Base-by-base conservation (phyloP, 495 filamentous ascomycete genomes). In the Penicillium taxi region DNA sequence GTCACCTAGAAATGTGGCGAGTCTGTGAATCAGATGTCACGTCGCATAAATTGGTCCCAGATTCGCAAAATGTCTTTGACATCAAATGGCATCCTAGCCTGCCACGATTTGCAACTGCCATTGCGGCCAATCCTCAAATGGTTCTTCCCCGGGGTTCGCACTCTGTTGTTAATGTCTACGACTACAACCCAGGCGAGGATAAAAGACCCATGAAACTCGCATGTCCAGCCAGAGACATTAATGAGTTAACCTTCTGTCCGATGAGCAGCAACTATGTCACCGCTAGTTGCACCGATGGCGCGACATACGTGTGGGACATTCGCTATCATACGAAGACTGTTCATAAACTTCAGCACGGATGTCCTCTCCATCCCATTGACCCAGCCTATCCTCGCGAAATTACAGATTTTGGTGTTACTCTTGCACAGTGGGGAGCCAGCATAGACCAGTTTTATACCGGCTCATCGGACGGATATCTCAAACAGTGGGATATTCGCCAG, bases 391-490 rank as follows among this genome's bases (percentile, higher is more conserved):
- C 72, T 14, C 63, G 78, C 13, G 86, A 93, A 45, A 46, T 68
- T 4, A 74, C 75, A 14, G 91, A 96, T 51, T 80, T 81, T 1
- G 91, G 91, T 0, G 80, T 95, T 4, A 81, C 82, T 23, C 81
- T 91, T 42, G 76, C 77, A 1, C 63, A 83, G 1, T 98, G 90
- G 90, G 88, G 82, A 2, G 66, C 70, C 2, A 71, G 70, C 0
- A 59, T 69, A 4, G 76, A 83, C 32, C 68, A 82, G 0, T 75
- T 96, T 29, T 94, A 89, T 49, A 94, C 84, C n/a, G 91, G 89
- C 2, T 81, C 81, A 2, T 91, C 87, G 0, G 91, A 98, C 52
- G 90, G 91, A 1, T 66, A 82, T 0, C 68, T 98, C 5, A 94
- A 87, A 37, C 72, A 78, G 13, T 98, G 91, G 91, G 78, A 96